Percentiles rank a stretch among this genome's conserved stretches.
Evolutionary conservation across 169 alveolate genomes (phyloP).

Genomic region (Ophryocystis elektroscirrha): DNA sequence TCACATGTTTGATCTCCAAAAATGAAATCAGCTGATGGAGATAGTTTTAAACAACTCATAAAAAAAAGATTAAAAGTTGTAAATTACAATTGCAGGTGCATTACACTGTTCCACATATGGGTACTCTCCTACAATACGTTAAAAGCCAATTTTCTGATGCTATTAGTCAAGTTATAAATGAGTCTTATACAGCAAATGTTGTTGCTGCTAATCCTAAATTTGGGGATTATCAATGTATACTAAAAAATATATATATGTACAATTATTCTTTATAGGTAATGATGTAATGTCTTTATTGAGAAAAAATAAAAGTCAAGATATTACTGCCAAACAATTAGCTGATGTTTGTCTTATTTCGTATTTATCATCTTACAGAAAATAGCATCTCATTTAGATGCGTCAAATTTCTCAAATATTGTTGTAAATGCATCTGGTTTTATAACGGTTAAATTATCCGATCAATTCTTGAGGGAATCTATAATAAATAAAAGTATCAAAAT

Average conservation of each 20-base stretch:
- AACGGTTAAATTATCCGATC: conserved; percentile 23
- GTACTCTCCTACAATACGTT: no score
- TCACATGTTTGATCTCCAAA: no score
- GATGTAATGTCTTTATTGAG: conserved; percentile 30
- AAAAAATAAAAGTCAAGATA: conserved; percentile 32
- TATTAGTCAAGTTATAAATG: no score
- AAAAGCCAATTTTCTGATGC: no score
- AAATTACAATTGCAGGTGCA: no score
- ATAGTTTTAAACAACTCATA: no score
- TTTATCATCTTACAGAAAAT: conserved; percentile 31
- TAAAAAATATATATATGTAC: not conserved
- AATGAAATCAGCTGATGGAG: no score
- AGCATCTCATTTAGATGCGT: conserved; percentile 4
- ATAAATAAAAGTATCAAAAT: conserved; percentile 6
- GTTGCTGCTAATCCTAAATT: conserved; percentile 39
- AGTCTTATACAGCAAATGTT: no score
- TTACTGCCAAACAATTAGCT: conserved; percentile 25
- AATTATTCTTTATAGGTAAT: not conserved
- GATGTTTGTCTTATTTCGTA: conserved; percentile 37
- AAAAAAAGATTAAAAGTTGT: no score
- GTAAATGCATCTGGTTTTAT: conserved; percentile 50
- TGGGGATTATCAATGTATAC: conserved; percentile 44
- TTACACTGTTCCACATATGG: no score
- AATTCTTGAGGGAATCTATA: conserved; percentile 19
- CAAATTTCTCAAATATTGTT: conserved; percentile 28